Evolutionary conservation across 805 yeast species (phyloP), one percentile per base, ranked within the genome.

Genomic region (Candida andamanensis): DNA sequence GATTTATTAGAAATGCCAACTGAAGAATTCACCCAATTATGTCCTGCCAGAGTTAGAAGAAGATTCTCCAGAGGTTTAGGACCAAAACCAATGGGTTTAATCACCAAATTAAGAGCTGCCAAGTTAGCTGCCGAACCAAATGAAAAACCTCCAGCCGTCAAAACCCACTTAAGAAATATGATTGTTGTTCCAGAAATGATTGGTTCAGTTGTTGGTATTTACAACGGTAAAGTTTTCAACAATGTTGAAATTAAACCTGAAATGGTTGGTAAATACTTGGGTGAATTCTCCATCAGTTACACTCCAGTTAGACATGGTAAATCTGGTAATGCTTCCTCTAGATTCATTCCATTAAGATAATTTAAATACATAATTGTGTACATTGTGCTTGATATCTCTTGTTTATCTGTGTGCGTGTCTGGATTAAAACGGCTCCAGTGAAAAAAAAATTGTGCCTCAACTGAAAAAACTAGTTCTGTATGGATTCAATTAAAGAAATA

Each of bases 261-360:
- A 79, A 92, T 92, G 98, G 89, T 90, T 67, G 97, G 98, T 69
- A 96, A 90, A 84, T 92, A 92, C 94, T 85, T 92, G 62, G 99
- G 97, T 77, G 99, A 92, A 79, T 92, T 92, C 86, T 90, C 98
- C 63, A 92, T 92, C 74, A 78, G 98, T 60, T 92, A 92, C 80
- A 85, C 95, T 72, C 98, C 99, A 67, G 97, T 90, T 69, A 86
- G 95, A 80, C 99, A 94, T 80, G 97, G 97, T 82, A 82, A 92
- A 78, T 89, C 94, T 60, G 95, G 89, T 80, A 73, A 75, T 75
- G 83, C 72, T 72, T 83, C 70, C 62, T 72, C 69, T 69, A 71
- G 84, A 70, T 81, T 81, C 80, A 78, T 79, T 63, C 87, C 89
- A 69, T 63, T 65, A 58, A 61, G 59, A 55, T 65, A 65, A 19